Evolutionary conservation across 371 early-diverging fungal genomes (phyloP).

Genomic region (Mucor racemosus): DNA sequence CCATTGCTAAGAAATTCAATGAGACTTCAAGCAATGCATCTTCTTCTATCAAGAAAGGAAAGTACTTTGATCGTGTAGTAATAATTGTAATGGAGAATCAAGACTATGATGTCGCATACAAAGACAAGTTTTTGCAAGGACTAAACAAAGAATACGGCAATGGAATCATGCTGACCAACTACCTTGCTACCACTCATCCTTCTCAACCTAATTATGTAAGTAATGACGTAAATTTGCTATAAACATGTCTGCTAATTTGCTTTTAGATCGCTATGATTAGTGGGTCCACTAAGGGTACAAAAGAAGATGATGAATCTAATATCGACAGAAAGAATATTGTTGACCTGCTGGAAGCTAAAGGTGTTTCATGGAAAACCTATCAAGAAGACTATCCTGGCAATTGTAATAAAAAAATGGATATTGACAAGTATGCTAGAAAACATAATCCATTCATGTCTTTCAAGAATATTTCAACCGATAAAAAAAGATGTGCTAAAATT

Average conservation of each 20-base stretch:
- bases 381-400: slow-evolving; percentile 62
- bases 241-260: not conserved
- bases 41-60: slow-evolving; percentile 20
- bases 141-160: slow-evolving; percentile 29
- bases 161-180: slow-evolving; percentile 43
- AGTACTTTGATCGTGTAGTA: slow-evolving; percentile 52
- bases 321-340: slow-evolving; percentile 51
- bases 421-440: slow-evolving; percentile 51
- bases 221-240: slow-evolving; percentile 43
- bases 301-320: slow-evolving; percentile 46
- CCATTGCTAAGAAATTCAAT: not conserved
- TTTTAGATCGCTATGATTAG: slow-evolving; percentile 45
- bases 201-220: slow-evolving; percentile 52
- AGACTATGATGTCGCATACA: slow-evolving; percentile 43
- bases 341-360: slow-evolving; percentile 66
- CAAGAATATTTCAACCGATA: slow-evolving; percentile 48
- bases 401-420: slow-evolving; percentile 37
- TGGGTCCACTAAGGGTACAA: slow-evolving; percentile 53
- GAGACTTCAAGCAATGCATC: not conserved
- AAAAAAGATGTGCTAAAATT: slow-evolving; percentile 57
- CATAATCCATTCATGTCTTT: slow-evolving; percentile 69
- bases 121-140: slow-evolving; percentile 40
- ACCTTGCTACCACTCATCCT: slow-evolving; percentile 43
- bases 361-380: slow-evolving; percentile 70
- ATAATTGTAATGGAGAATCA: slow-evolving; percentile 59